Base-by-base conservation (phyloP, 768 basidiomycete species). In the Pleurotus eryngii region DNA sequence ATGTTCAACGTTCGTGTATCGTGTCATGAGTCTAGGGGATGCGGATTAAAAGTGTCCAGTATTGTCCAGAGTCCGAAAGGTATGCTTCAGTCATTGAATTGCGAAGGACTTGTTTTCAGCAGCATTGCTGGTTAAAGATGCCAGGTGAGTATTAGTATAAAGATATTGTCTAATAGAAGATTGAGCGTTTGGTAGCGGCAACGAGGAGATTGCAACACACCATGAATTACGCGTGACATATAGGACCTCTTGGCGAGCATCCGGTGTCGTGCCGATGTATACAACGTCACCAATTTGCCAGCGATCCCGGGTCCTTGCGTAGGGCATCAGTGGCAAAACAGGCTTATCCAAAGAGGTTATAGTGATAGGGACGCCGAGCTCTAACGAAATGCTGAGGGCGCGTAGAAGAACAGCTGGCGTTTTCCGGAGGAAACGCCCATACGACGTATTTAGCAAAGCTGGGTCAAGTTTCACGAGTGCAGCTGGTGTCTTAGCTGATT, bases 381-480 rank as follows among this genome's bases (percentile, higher is more conserved):
- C 77, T 26, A 79, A 61, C 5, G 78, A 77, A 42, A 73, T 65
- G 4, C 74, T 70, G 6, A 79, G 68, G 9, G 76, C 75, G 24
- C 70, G 67, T 17, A 73, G 66, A 18, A 79, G 65, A 22, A 73
- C 70, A 6, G 61, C 68, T 3, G 72, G 64, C 40, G 74, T 68
- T n/a, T 62, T 64, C 39, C 66, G 62, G 18, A 78, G 62, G 49
- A 61, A 60, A 18, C 63, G 45, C 38, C 75, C 73, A 20, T 73
- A 77, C 4, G 64, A 59, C 0, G 72, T 71, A 38, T 68, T 62
- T 63, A 72, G 64, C 27, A 77, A 66, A n/a, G 61, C 43, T 0
- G 67, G 58, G 58, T 74, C 68, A 5, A 78, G 65, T 57, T 72
- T 70, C 12, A 78, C 76, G 22, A 74, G 69, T 0, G 76, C 74